Base-by-base conservation (phyloP, 129 eudicot genomes). In the Chrysanthemum lavandulifolium region DNA sequence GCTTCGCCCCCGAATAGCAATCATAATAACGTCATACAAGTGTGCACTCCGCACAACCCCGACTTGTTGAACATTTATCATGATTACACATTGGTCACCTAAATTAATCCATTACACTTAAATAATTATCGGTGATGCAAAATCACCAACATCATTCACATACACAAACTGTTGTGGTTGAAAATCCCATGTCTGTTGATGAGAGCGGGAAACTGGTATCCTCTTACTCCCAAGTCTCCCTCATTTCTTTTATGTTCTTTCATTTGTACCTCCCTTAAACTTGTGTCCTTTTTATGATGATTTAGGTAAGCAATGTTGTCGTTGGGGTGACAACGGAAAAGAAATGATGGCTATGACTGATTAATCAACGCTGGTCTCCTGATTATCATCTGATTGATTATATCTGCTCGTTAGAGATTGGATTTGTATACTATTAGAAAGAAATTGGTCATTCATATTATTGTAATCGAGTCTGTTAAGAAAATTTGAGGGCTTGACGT, bases 141-240 rank as follows among this genome's bases (percentile, higher is more conserved):
- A n/a, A n/a, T n/a, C n/a, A n/a, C n/a, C n/a, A n/a, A n/a, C n/a
- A n/a, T n/a, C n/a, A n/a, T n/a, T n/a, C n/a, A 23, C 85, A 83
- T 76, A 83, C 75, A 77, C 91, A 83, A 68, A 88, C 91, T 5
- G 88, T 88, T 68, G 96, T 88, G 1, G 96, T 88, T 61, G 86
- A 88, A 76, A 88, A 88, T 64, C 91, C 96, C 6, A 88, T 81
- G 88, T 85, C 96, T 7, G 84, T 88, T 47, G 91, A 88, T 25
- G 88, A 82, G 68, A 88, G 87, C 49, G 96, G 96, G 19, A 89
- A 86, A 78, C 71, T 89, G 89, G 96, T 89, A 70, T 56, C 66
- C 65, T 73, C 54, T 16, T 71, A 47, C 13, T 61, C 45, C 51
- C 68, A 53, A 59, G 50, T 13, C 31, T 58, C 21, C 55, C 33